Evolutionary conservation across 176 grass and related monocot species (phyloP), one percentile per base, ranked within the genome.

Genomic region (Oryza nivara): DNA sequence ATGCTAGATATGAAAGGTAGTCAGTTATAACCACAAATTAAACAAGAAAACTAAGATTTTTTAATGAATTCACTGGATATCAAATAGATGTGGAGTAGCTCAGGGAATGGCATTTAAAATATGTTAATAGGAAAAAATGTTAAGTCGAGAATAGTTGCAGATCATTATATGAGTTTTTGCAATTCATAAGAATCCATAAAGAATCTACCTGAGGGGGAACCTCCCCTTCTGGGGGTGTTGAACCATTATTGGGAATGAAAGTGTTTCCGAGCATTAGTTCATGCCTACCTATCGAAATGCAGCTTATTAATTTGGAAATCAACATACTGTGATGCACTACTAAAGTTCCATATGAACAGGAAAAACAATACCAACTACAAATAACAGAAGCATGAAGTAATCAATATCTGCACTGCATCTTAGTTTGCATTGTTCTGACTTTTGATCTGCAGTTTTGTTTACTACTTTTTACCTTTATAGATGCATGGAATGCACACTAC

Each of bases 231-330:
- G 87, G 93, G 22, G 92, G 88, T 88, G 85, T 80, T 45, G 91
- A 93, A 45, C 74, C 84, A 78, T 89, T 84, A 68, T 78, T 92
- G 72, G 82, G 38, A 79, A 86, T 16, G 66, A 98, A 98, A 80
- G 96, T 95, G 68, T 98, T 93, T 73, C 96, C 96, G 41, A 98
- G 82, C 80, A 87, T 92, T 79, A 98, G 90, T 78, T 98, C 96
- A 85, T 98, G 87, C 80, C 92, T 89, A 82, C 89, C 96, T 98
- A 93, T 86, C 20, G 17, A 90, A 91, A 66, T 41, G 43, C 70
- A 92, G 30, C 67, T 88, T 79, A 88, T 90, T 88, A 83, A 83
- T 79, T 58, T 64, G 44, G 45, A 83, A 84, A 80, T 38, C 40
- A 80, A 74, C 14, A 74, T 46, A 46, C 2, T 22, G 17, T 74